Evolutionary conservation across 371 early-diverging fungal genomes (phyloP).

Genomic region (Zancudomyces culisetae): DNA sequence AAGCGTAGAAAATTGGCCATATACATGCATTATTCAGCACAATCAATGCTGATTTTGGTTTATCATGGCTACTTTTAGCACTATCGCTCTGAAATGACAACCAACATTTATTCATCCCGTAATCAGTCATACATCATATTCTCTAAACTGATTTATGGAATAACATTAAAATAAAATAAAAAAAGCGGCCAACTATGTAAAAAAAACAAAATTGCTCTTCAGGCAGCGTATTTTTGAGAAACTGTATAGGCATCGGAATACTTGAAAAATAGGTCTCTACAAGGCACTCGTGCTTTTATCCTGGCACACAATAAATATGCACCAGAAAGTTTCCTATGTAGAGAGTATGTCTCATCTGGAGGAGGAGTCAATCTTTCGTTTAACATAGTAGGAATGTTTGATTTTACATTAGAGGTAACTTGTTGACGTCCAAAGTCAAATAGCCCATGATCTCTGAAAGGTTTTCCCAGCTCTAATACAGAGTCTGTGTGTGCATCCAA

Average conservation of each 20-base stretch:
- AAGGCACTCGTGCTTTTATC: slow-evolving; percentile 51
- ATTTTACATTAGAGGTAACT: slow-evolving; percentile 60
- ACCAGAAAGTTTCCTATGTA: slow-evolving; percentile 88
- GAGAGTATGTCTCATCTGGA: slow-evolving; percentile 87
- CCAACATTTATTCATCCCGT: too few species aligned
- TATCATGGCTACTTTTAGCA: too few species aligned
- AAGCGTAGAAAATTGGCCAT: too few species aligned
- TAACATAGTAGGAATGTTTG: slow-evolving; percentile 86
- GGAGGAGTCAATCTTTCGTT: slow-evolving; percentile 84
- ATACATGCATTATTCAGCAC: too few species aligned
- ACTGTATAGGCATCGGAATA: slow-evolving; percentile 30
- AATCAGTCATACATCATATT: too few species aligned
- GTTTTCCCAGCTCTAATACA: slow-evolving; percentile 67
- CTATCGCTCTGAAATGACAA: too few species aligned
- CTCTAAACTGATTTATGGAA: too few species aligned
- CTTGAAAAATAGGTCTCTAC: slow-evolving; percentile 23
- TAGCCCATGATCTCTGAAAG: slow-evolving; percentile 43
- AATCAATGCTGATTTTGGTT: too few species aligned
- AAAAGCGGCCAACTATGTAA: too few species aligned
- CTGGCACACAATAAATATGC: slow-evolving; percentile 81
- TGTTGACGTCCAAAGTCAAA: slow-evolving; percentile 69
- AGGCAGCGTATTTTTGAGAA: too few species aligned
- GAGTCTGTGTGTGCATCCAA: slow-evolving; percentile 74
- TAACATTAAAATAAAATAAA: too few species aligned
- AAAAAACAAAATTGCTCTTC: too few species aligned